These are phyloP conservation scores for Ceratonia siliqua DNA, from an alignment of 306 rosid genomes.

Conservation along the genomic window DNA sequence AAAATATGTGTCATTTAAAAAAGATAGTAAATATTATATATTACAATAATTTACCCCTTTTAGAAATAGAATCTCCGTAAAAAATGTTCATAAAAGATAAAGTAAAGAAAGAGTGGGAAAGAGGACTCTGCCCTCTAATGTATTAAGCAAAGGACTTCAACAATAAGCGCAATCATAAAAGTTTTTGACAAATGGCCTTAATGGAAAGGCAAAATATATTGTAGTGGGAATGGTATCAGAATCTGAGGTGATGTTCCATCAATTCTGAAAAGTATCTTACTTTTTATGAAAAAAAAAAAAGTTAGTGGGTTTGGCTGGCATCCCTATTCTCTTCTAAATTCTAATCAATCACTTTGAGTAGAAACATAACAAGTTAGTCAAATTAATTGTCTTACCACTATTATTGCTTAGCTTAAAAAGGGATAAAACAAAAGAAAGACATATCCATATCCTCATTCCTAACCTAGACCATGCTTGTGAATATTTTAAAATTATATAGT, in stretches of 20 bases:
- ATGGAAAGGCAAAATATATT: slow-evolving; percentile 2
- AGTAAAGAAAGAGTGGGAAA: too few species aligned
- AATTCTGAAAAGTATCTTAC: not conserved
- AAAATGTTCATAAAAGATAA: too few species aligned
- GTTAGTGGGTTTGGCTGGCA: slow-evolving; percentile 1
- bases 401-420: not conserved
- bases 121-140: too few species aligned
- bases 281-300: not conserved
- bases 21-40: too few species aligned
- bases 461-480: too few species aligned
- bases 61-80: too few species aligned
- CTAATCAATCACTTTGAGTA: not conserved
- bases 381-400: slow-evolving; percentile 1
- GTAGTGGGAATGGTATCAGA: slow-evolving; percentile 38
- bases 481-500: too few species aligned
- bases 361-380: not conserved
- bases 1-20: too few species aligned
- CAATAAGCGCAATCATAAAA: slow-evolving; percentile 36
- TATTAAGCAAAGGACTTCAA: slow-evolving; percentile 26
- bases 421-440: too few species aligned
- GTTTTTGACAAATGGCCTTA: slow-evolving; percentile 39
- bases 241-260: slow-evolving; percentile 24
- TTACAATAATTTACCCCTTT: too few species aligned
- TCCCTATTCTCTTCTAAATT: not conserved
- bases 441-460: too few species aligned